Conservation (phyloP, 805 yeast genomes). For the Dipodascopsis uninucleata region DNA sequence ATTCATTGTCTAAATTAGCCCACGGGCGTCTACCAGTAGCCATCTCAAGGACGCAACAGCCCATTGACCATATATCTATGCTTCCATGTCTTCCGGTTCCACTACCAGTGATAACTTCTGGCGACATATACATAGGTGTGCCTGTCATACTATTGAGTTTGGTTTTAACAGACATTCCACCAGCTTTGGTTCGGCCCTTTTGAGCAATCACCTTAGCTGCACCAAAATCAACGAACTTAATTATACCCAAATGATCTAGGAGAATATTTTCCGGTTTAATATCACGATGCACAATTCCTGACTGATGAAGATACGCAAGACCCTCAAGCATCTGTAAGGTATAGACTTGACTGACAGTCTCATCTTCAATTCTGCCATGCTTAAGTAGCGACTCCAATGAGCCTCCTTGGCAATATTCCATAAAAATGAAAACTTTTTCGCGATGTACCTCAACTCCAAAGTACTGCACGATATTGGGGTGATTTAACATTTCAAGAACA, state of each 20-base stretch:
- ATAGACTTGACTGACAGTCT: slow-evolving; percentile 83
- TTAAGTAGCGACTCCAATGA: slow-evolving; percentile 80
- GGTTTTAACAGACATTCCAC: slow-evolving; percentile 34
- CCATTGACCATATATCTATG: slow-evolving; percentile 91
- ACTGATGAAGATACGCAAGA: slow-evolving; percentile 85
- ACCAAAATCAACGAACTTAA: slow-evolving; percentile 95
- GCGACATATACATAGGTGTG: slow-evolving; percentile 99
- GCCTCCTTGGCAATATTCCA: slow-evolving; percentile 98
- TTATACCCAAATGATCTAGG: slow-evolving; percentile 85
- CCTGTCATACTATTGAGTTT: slow-evolving; percentile 64
- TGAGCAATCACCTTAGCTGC: slow-evolving; percentile 79
- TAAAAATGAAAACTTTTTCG: slow-evolving; percentile 88
- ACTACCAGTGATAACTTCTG: slow-evolving; percentile 86
- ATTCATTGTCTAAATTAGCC: slow-evolving; percentile 93
- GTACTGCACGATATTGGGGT: slow-evolving; percentile 94
- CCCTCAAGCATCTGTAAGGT: slow-evolving; percentile 93
- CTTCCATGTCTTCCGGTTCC: slow-evolving; percentile 58
- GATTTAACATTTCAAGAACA: slow-evolving; percentile 88
- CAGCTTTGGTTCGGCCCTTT: slow-evolving; percentile 36
- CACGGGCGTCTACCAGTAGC: slow-evolving; percentile 95
- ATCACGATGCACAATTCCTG: slow-evolving; percentile 95
- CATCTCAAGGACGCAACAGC: slow-evolving; percentile 95
- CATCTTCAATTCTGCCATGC: slow-evolving; percentile 94
- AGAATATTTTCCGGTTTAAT: slow-evolving; percentile 89
- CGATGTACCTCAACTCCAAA: slow-evolving; percentile 97